Percentiles rank a stretch among this genome's conserved stretches.
phyloP scores from a whole-genome alignment of 106 monocot genomes.

The Dioscorea zingiberensis region DNA sequence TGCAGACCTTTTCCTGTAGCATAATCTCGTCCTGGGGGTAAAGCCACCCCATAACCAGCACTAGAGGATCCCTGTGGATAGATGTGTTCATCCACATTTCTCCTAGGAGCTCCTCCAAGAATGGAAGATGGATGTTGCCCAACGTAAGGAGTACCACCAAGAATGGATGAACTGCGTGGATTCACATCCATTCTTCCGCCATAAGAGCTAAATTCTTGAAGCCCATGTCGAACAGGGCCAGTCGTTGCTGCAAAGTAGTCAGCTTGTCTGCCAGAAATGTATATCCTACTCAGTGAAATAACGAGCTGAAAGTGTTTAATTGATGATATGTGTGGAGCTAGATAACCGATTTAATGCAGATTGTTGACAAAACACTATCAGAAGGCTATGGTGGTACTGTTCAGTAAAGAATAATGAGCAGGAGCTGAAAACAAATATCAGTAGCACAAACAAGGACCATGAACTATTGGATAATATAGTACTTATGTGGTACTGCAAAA shows the following conservation, averaged over 20 bases:
- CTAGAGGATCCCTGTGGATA: conserved; percentile 57
- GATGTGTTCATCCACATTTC: conserved; percentile 55
- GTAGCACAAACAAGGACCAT: not conserved
- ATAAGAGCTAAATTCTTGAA: conserved; percentile 57
- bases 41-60: conserved; percentile 58
- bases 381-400: no score
- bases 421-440: not conserved
- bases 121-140: conserved; percentile 53
- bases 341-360: no score
- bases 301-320: conserved; percentile 7
- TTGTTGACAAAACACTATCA: not conserved
- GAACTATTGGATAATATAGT: no score
- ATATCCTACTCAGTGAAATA: conserved; percentile 63
- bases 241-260: conserved; percentile 79
- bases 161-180: conserved; percentile 55
- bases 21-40: conserved; percentile 90
- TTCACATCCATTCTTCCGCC: conserved; percentile 71
- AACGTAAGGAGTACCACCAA: conserved; percentile 52
- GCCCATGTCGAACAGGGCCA: conserved; percentile 52
- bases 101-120: conserved; percentile 72
- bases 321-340: no score
- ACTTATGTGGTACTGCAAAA: no score
- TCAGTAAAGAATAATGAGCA: conserved; percentile 4
- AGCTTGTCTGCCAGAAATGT: conserved; percentile 98
- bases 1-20: conserved; percentile 61